Evolutionary conservation across 352 stramenopile species (phyloP).

Genomic region (Thalassiosira ordinaria): DNA sequence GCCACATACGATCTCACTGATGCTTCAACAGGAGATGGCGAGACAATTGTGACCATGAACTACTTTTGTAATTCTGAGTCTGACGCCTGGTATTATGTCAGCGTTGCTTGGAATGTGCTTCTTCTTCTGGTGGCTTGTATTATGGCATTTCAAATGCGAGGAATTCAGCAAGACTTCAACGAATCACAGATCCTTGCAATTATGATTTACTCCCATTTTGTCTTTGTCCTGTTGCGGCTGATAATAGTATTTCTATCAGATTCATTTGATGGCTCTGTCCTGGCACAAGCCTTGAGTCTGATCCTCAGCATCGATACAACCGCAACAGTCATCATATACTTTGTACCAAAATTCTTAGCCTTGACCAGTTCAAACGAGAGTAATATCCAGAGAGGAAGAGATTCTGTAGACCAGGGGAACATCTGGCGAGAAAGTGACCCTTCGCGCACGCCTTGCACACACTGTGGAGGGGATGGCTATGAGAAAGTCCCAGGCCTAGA

Average conservation of each 20-base stretch:
- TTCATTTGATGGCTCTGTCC: not conserved
- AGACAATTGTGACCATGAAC: not conserved
- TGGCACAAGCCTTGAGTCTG: not conserved
- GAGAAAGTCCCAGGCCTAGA: too few species aligned
- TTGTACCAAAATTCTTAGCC: too few species aligned
- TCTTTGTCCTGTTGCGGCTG: slow-evolving; percentile 3
- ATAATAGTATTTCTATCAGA: not conserved
- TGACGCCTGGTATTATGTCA: slow-evolving; percentile 3
- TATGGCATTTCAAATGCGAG: slow-evolving; percentile 18
- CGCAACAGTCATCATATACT: slow-evolving; percentile 5
- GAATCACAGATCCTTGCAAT: slow-evolving; percentile 11
- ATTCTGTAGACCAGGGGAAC: too few species aligned
- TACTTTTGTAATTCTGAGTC: slow-evolving; percentile 11
- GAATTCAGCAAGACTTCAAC: slow-evolving; percentile 5
- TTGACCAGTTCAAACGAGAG: too few species aligned
- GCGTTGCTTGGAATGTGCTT: not conserved
- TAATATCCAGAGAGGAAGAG: too few species aligned
- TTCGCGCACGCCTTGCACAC: too few species aligned
- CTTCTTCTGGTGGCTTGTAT: not conserved
- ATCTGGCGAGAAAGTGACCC: too few species aligned
- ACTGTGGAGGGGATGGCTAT: too few species aligned
- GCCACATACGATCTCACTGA: too few species aligned
- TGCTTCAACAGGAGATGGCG: not conserved
- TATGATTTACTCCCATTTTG: slow-evolving; percentile 19
- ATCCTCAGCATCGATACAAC: slow-evolving; percentile 3